These are phyloP conservation scores for Epichloe bromicola DNA, from an alignment of 2,329 filamentous ascomycete species.

Conservation along the genomic window DNA sequence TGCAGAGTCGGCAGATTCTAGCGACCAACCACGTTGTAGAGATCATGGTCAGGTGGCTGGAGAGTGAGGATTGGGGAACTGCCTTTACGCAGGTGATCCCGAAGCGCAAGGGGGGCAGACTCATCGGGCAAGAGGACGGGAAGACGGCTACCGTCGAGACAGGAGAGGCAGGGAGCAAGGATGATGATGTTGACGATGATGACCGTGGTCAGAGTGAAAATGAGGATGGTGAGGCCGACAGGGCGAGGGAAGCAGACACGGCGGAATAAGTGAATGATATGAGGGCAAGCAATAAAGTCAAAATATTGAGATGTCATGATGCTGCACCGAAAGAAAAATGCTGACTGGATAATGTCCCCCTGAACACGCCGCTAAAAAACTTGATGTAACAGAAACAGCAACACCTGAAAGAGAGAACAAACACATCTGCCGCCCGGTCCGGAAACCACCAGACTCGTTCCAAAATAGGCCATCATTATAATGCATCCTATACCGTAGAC, in stretches of 20 bases:
- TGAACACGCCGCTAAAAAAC: no score
- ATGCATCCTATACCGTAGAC: not conserved
- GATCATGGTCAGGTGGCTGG: constrained; percentile 90
- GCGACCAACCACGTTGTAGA: constrained; percentile 94
- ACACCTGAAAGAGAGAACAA: no score
- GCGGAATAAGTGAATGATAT: not conserved
- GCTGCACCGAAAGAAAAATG: not conserved
- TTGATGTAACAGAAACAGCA: no score
- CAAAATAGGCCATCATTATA: not conserved
- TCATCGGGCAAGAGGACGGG: constrained; percentile 33
- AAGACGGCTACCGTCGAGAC: constrained; percentile 11
- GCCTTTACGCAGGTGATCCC: constrained; percentile 85
- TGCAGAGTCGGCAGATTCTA: constrained; percentile 74
- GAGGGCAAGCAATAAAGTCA: not conserved
- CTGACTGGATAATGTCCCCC: no score
- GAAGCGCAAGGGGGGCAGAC: constrained; percentile 68
- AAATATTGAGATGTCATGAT: not conserved
- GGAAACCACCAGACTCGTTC: no score
- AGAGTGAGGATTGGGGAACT: constrained; percentile 79
- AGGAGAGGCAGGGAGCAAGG: constrained; percentile 15
- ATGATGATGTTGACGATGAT: constrained; percentile 11
- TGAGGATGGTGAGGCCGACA: constrained; percentile 1
- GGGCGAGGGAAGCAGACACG: not conserved
- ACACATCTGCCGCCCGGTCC: no score
- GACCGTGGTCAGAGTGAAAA: constrained; percentile 1